Percentiles rank a stretch among this genome's conserved stretches.
Evolutionary conservation across 2,329 filamentous ascomycete species (phyloP).

Genomic region (Hymenoscyphus occultus): DNA sequence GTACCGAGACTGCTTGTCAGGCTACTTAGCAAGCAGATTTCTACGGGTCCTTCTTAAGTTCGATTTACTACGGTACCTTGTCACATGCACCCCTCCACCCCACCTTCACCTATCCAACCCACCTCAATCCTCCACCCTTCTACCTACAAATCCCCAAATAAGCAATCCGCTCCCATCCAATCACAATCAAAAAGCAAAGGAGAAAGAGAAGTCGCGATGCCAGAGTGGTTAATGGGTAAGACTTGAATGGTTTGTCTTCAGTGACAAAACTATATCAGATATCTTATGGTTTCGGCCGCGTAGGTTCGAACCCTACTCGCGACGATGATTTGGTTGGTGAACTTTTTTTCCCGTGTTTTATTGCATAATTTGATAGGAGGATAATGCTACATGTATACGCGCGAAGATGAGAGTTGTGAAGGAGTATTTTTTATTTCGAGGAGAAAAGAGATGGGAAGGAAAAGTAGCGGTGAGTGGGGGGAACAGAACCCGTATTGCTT

Average conservation of each 20-base stretch:
- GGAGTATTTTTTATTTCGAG: no score
- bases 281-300: conserved; percentile 22
- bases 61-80: neutral
- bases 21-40: no score
- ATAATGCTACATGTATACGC: no score
- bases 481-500: no score
- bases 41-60: no score
- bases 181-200: neutral
- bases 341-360: no score
- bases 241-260: conserved; percentile 20
- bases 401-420: no score
- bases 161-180: neutral
- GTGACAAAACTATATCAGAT: neutral
- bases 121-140: neutral
- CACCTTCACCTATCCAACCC: neutral
- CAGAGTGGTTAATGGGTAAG: conserved; percentile 25
- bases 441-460: no score
- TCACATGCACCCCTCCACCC: neutral
- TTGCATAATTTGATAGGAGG: no score
- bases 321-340: no score
- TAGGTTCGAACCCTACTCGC: conserved; percentile 21
- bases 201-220: conserved; percentile 13
- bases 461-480: no score
- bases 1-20: no score
- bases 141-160: neutral